Base-by-base conservation (phyloP, 768 basidiomycete species). In the Kondoa malvinella region DNA sequence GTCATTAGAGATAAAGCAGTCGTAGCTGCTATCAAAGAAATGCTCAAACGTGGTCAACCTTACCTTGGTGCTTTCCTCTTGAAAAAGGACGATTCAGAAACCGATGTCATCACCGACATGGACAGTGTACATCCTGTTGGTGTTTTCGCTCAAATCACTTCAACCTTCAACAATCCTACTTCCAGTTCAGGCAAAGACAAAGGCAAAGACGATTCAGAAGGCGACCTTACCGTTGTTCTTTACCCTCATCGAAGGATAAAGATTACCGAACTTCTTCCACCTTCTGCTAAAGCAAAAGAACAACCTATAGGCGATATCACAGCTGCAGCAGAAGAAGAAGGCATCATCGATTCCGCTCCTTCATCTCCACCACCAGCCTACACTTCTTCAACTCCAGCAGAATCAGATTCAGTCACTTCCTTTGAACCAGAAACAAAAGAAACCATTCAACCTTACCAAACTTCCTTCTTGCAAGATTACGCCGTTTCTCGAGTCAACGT, bases 21-120 rank as follows among this genome's bases (percentile, higher is more conserved):
- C 33, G 91, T 96, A 50, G 84, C 86, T 4, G 90, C 92, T 16
- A 88, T 99, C 75, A 89, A 91, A 78, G 92, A 95, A 75, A 89
- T 94, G 85, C 89, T 94, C 83, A 87, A 87, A 72, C 89, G 90
- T 57, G 92, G 92, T 0, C 94, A 96, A 76, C 92, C 92, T 0
- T 97, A 99, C 77, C 83, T 99, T 68, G 94, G 94, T 64, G 94
- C 92, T 30, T 96, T 96, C 81, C 80, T 97, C 30, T 84, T 96
- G 74, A 96, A 94, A 80, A 92, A 96, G 74, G 89, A 91, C 72
- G 84, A 89, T 71, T 81, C 87, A 58, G 94, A 97, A 78, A 87
- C 86, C 75, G 94, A 97, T 77, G 82, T 92, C 67, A 94, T 96
- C 72, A 87, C 88, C 68, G 87, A 88, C 74, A 78, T 89, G 66